These are phyloP conservation scores for Aspergillus eucalypticola DNA, from an alignment of 2,329 filamentous ascomycete species.

Conservation along the genomic window DNA sequence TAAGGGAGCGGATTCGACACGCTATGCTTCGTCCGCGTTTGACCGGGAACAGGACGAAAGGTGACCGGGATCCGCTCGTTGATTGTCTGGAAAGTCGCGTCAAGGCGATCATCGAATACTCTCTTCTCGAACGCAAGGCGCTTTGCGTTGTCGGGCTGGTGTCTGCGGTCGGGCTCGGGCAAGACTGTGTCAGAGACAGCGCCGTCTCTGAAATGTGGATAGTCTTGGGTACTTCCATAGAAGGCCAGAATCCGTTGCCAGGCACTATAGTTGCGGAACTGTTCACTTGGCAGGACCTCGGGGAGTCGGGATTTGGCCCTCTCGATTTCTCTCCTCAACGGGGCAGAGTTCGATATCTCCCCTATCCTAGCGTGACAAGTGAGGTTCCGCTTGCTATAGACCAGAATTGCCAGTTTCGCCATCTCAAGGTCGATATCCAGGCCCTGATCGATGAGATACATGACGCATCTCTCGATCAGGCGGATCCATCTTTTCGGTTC, in stretches of 20 bases:
- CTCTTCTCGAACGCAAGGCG: not conserved
- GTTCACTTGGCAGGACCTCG: not conserved
- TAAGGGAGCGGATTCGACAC: not conserved
- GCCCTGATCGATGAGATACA: not conserved
- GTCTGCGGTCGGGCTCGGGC: not conserved
- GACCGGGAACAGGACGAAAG: not conserved
- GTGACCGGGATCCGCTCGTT: not conserved
- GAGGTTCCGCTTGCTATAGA: slow-evolving; percentile 1
- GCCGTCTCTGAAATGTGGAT: not conserved
- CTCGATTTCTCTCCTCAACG: not conserved
- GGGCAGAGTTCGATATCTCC: not conserved
- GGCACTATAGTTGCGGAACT: not conserved
- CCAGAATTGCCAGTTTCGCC: not conserved
- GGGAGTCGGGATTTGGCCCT: not conserved
- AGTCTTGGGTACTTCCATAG: not conserved
- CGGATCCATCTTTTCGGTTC: not conserved
- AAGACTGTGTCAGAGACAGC: not conserved
- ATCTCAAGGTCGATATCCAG: not conserved
- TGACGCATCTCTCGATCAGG: not conserved
- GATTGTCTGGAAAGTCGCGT: not conserved
- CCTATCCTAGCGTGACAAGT: not conserved
- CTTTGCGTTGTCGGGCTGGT: not conserved
- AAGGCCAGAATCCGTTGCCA: not conserved
- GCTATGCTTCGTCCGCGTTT: not conserved
- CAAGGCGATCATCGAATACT: not conserved